A percentile compares a stretch with the other conserved stretches of the same genome.
phyloP scores from a whole-genome alignment of 2,329 filamentous ascomycete species.

The Parastagonospora nodorum region DNA sequence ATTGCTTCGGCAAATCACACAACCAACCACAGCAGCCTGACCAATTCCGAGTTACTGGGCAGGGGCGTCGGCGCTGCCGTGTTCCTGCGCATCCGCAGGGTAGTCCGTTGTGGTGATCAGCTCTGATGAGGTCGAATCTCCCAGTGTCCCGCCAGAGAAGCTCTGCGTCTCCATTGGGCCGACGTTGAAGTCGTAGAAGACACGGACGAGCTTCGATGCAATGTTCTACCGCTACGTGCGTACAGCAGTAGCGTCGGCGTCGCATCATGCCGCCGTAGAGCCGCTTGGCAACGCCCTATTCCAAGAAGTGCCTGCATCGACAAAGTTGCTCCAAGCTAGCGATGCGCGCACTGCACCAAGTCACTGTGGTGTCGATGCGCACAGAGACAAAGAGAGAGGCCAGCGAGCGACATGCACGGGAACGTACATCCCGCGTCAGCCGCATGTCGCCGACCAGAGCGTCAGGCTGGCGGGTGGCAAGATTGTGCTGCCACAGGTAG shows the following conservation, averaged over 20 bases:
- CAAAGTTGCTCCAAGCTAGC: neutral
- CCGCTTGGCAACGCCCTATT: conserved; percentile 15
- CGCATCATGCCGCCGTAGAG: neutral
- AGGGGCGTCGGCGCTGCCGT: conserved; percentile 34
- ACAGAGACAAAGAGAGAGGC: neutral
- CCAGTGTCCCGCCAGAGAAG: conserved; percentile 2
- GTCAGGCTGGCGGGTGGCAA: conserved; percentile 2
- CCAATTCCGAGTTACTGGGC: conserved; percentile 30
- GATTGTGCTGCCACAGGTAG: conserved; percentile 4
- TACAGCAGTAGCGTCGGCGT: too few relatives aligned
- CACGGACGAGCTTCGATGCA: conserved; percentile 18
- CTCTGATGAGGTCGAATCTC: conserved; percentile 8
- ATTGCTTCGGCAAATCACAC: conserved; percentile 11
- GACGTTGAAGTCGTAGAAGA: conserved; percentile 13
- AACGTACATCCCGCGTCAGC: neutral
- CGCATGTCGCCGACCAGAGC: conserved; percentile 1
- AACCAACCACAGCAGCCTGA: conserved; percentile 27
- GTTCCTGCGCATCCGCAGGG: conserved; percentile 32
- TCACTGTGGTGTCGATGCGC: neutral
- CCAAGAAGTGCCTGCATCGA: neutral
- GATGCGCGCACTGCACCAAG: neutral
- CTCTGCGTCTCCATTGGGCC: neutral
- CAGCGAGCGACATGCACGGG: neutral
- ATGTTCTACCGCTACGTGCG: too few relatives aligned
- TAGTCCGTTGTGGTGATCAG: conserved; percentile 24